Evolutionary conservation across 116 monocot genomes (phyloP).

Genomic region (Dioscorea cayenensis): DNA sequence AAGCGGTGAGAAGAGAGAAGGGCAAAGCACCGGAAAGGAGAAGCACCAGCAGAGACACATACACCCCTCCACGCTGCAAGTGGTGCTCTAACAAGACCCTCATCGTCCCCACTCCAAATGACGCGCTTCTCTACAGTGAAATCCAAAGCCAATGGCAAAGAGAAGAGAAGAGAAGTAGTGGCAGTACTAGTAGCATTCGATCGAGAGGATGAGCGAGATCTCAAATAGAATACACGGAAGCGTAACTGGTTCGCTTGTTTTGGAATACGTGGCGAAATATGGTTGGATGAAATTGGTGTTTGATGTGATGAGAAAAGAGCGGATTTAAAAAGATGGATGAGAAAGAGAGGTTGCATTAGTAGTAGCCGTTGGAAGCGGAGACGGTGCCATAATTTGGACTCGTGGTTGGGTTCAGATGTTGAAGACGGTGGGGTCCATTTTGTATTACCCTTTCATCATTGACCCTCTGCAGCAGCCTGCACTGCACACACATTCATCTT

Average conservation of each 20-base stretch:
- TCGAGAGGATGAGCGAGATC: too few relatives aligned
- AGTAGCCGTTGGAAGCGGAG: neutral
- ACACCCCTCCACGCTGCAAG: constrained; percentile 15
- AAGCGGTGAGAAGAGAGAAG: constrained; percentile 39
- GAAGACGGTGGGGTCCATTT: neutral
- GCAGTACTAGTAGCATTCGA: too few relatives aligned
- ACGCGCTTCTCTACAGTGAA: too few relatives aligned
- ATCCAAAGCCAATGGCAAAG: too few relatives aligned
- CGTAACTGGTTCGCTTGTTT: too few relatives aligned
- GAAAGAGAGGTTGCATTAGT: neutral
- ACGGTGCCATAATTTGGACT: neutral
- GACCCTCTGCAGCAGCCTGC: too few relatives aligned
- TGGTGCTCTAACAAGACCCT: neutral
- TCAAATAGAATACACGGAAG: too few relatives aligned
- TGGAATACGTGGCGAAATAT: too few relatives aligned
- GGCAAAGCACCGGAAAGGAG: constrained; percentile 42
- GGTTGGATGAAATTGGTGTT: neutral
- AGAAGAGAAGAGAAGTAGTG: too few relatives aligned
- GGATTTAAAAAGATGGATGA: neutral
- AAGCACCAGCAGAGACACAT: constrained; percentile 31
- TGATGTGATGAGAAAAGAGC: neutral
- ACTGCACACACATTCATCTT: too few relatives aligned
- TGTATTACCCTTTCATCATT: too few relatives aligned
- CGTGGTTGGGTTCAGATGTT: neutral
- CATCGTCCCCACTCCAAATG: neutral